Conservation (phyloP, 768 basidiomycete genomes). For the Lanmaoa rubissima region DNA sequence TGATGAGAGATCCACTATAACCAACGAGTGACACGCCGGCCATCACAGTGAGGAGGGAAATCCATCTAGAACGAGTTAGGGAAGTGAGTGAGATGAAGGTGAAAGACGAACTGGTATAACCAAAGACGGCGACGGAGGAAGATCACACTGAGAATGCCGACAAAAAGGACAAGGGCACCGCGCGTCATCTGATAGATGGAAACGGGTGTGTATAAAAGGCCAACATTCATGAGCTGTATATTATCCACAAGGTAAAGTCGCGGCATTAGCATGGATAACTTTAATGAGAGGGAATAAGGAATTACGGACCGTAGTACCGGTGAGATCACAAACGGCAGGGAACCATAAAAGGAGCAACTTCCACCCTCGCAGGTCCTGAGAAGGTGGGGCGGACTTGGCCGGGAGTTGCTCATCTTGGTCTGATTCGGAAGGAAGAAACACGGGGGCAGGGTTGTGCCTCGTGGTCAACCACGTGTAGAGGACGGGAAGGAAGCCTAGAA, state of each 20-base stretch:
- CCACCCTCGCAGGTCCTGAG: slow-evolving; percentile 60
- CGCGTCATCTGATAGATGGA: slow-evolving; percentile 97
- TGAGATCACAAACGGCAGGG: slow-evolving; percentile 86
- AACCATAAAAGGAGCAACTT: slow-evolving; percentile 79
- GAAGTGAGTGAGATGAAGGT: slow-evolving; percentile 1
- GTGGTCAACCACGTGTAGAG: slow-evolving; percentile 64
- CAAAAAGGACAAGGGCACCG: slow-evolving; percentile 91
- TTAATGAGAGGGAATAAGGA: slow-evolving; percentile 15
- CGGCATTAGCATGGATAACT: slow-evolving; percentile 18
- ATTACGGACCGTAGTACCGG: slow-evolving; percentile 78
- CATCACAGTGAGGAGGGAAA: slow-evolving; percentile 87
- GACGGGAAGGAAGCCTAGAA: slow-evolving; percentile 79
- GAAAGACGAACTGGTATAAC: slow-evolving; percentile 72
- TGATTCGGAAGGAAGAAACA: slow-evolving; percentile 55
- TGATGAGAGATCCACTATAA: slow-evolving; percentile 83
- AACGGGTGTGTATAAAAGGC: slow-evolving; percentile 93
- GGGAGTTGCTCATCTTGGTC: slow-evolving; percentile 41
- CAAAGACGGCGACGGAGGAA: slow-evolving; percentile 85
- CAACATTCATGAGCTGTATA: slow-evolving; percentile 84
- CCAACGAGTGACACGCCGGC: slow-evolving; percentile 82
- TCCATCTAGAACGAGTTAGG: slow-evolving; percentile 58
- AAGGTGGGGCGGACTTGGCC: slow-evolving; percentile 31
- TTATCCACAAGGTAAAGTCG: slow-evolving; percentile 8
- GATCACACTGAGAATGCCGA: slow-evolving; percentile 85
- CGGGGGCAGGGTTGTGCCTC: slow-evolving; percentile 43